phyloP scores from a whole-genome alignment of 2,329 filamentous ascomycete species.

The Xylariales sp. region DNA sequence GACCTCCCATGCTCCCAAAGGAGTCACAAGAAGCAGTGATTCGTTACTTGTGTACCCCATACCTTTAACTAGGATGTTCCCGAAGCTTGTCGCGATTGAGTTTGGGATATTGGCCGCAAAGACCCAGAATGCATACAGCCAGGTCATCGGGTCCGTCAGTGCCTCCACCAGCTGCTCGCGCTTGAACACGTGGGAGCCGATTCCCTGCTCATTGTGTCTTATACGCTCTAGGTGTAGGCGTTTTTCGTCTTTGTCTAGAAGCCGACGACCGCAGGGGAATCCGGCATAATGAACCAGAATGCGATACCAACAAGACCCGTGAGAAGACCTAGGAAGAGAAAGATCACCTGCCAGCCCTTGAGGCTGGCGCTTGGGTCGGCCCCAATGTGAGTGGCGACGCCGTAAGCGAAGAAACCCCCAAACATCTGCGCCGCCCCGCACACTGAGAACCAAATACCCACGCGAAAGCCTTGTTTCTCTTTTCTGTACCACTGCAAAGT shows the following conservation, averaged over 20 bases:
- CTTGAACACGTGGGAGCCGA: slow-evolving; percentile 28
- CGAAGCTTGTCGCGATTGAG: slow-evolving; percentile 30
- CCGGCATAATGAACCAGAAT: slow-evolving; percentile 21
- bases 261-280: slow-evolving; percentile 19
- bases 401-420: slow-evolving; percentile 30
- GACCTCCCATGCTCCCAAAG: slow-evolving; percentile 31
- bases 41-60: slow-evolving; percentile 29
- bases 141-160: slow-evolving; percentile 27
- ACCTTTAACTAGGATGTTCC: slow-evolving; percentile 30
- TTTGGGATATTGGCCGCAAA: slow-evolving; percentile 32
- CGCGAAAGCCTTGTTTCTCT: slow-evolving; percentile 18
- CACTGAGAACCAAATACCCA: slow-evolving; percentile 19
- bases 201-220: slow-evolving; percentile 12
- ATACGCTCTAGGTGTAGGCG: slow-evolving; percentile 20
- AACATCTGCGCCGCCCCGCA: slow-evolving; percentile 29
- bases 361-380: slow-evolving; percentile 22
- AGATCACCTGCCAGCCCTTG: slow-evolving; percentile 31
- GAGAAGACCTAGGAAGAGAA: slow-evolving; percentile 27
- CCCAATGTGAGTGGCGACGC: slow-evolving; percentile 20
- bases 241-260: slow-evolving; percentile 17
- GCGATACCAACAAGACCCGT: slow-evolving; percentile 12
- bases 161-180: slow-evolving; percentile 28
- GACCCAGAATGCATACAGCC: slow-evolving; percentile 29
- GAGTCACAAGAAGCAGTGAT: slow-evolving; percentile 30
- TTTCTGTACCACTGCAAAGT: slow-evolving; percentile 23